Evolutionary conservation across 139 green algal species (phyloP), one percentile per base, ranked within the genome.

Genomic region (Monoraphidium neglectum): DNA sequence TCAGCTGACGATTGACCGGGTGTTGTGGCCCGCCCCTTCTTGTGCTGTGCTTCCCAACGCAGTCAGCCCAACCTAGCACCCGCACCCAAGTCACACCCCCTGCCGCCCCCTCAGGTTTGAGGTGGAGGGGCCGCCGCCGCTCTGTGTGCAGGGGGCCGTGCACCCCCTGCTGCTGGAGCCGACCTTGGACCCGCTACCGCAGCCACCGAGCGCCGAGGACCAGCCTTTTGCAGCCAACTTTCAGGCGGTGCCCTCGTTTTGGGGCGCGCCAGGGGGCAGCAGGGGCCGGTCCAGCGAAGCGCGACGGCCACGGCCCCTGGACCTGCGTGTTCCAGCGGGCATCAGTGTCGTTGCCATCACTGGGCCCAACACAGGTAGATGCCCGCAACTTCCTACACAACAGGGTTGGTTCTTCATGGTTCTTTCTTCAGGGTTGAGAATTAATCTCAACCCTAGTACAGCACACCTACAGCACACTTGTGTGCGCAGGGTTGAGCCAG

Each of bases 341-440:
- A 68, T 57, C 26, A 59, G 8, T 4, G 84, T 92, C 40, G 85
- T 92, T 3, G 82, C 87, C 10, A 88, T 92, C 72, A 92, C 87
- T 32, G 86, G 86, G 77, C 86, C 86, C 53, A 91, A 91, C 76
- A 88, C 86, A 1, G 83, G 79, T n/a, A n/a, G n/a, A n/a, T n/a
- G n/a, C n/a, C n/a, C n/a, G n/a, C n/a, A n/a, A n/a, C n/a, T n/a
- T n/a, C n/a, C n/a, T n/a, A n/a, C n/a, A n/a, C n/a, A n/a, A n/a
- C n/a, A n/a, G n/a, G n/a, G n/a, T n/a, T n/a, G n/a, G n/a, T n/a
- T n/a, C n/a, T n/a, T n/a, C n/a, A n/a, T n/a, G n/a, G n/a, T n/a
- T n/a, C n/a, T n/a, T n/a, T n/a, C n/a, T n/a, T n/a, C n/a, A n/a
- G n/a, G n/a, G n/a, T n/a, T n/a, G n/a, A n/a, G n/a, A n/a, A n/a